These are phyloP conservation scores for Myochromella boudieri DNA, from an alignment of 768 basidiomycete species.

Conservation along the genomic window DNA sequence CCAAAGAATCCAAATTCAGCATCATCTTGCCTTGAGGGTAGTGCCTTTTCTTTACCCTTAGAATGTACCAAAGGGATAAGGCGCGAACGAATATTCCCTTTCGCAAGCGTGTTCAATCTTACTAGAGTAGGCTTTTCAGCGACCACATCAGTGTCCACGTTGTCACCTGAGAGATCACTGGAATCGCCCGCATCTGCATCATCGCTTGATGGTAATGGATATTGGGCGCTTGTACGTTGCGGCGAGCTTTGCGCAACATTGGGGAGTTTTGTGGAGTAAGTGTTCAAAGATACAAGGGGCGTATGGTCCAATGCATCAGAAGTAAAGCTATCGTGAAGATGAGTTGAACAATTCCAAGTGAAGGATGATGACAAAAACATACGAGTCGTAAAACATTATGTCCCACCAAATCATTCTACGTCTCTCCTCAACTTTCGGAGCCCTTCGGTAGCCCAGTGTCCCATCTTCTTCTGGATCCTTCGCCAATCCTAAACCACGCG, in stretches of 20 bases:
- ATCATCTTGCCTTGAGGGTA: slow-evolving; percentile 1
- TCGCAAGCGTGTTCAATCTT: neutral
- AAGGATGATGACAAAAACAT: slow-evolving; percentile 28
- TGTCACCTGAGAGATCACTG: neutral
- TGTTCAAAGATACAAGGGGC: slow-evolving; percentile 55
- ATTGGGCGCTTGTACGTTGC: neutral
- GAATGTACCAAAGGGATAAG: neutral
- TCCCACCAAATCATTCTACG: slow-evolving; percentile 70
- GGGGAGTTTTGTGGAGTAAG: slow-evolving; percentile 58
- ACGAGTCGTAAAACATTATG: slow-evolving; percentile 76
- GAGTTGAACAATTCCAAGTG: neutral
- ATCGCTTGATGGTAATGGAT: neutral
- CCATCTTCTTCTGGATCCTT: slow-evolving; percentile 55
- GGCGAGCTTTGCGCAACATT: slow-evolving; percentile 37
- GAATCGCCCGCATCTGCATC: neutral
- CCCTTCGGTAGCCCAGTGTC: slow-evolving; percentile 4
- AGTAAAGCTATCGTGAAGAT: slow-evolving; percentile 50
- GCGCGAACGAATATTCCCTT: neutral
- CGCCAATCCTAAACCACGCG: slow-evolving; percentile 62
- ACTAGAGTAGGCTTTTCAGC: neutral
- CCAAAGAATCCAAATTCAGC: slow-evolving; percentile 39
- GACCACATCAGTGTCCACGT: neutral
- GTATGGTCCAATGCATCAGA: slow-evolving; percentile 66
- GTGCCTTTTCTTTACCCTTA: slow-evolving; percentile 5
- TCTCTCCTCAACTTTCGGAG: slow-evolving; percentile 13